Base-by-base conservation (phyloP, 2,329 filamentous ascomycete genomes). In the Podosphaera leucotricha region DNA sequence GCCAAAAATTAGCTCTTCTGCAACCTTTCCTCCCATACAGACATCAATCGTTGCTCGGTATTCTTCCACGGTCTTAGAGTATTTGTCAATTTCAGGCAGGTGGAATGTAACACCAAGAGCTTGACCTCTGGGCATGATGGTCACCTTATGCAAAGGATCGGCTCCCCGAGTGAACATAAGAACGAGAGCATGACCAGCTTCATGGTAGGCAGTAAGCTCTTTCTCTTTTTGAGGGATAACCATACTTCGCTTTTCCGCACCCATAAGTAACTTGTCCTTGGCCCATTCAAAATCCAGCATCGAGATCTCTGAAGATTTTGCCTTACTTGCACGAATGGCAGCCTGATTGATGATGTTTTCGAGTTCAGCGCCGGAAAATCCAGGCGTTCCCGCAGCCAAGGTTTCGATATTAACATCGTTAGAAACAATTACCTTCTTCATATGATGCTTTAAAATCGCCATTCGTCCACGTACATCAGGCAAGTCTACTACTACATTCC, bases 331-430 rank as follows among this genome's bases (percentile, higher is more conserved):
- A 55, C 80, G 83, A 38, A 98, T 79, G 19, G 90, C 90, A 26
- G 90, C 90, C 59, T 94, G 83, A 62, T 98, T 98, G 57, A 93
- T 80, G 53, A 98, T 75, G 59, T 94, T 98, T 63, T 95, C 90
- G 11, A 98, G 69, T 54, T 98, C 90, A 18, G 90, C 90, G 52
- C 90, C 90, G 41, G 87, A 95, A 55, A 92, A 85, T 10, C 90
- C 90, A 44, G 84, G 77, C 13, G 86, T 93, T 48, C 83, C 83
- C 48, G 81, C 76, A 30, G 90, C 90, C 54, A 98, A 74, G 47
- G 81, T 71, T 21, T 82, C 74, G 33, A 92, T 66, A 59, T 94
- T 86, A 38, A 94, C 82, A 54, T 92, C 79, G 4, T 73, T 66
- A 28, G 74, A 71, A 43, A 82, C 69, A 61, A 87, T 84, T 57